These are phyloP conservation scores for Euphrasia confusa DNA, from an alignment of 257 asterid genomes.

Conservation along the genomic window DNA sequence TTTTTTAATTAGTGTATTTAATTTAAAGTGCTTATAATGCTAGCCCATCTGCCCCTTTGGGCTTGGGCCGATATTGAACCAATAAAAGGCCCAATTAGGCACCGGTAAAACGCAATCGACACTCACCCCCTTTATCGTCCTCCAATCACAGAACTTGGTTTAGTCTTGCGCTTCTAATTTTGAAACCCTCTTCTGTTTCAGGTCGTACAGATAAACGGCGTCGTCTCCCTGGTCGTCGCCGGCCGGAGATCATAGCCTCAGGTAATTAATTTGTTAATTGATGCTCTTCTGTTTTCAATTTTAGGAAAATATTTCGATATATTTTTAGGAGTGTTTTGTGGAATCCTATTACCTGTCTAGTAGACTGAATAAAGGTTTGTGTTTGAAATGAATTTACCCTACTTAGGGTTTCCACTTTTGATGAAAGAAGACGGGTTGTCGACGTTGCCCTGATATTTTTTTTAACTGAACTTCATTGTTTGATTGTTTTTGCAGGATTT, in stretches of 20 bases:
- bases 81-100: too few species aligned
- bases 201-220: constrained; percentile 23
- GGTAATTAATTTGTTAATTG: constrained; percentile 21
- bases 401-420: background rate
- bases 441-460: background rate
- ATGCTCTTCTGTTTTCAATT: background rate
- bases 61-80: too few species aligned
- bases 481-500: constrained; percentile 22
- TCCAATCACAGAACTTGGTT: too few species aligned
- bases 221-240: constrained; percentile 37
- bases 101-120: too few species aligned
- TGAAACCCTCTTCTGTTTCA: constrained; percentile 33
- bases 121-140: too few species aligned
- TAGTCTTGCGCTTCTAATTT: background rate
- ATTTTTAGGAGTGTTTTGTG: background rate
- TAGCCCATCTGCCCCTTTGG: too few species aligned
- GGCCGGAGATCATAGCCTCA: constrained; percentile 33
- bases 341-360: background rate
- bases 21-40: too few species aligned
- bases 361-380: background rate
- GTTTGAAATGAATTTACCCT: background rate
- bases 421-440: background rate
- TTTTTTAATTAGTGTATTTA: too few species aligned
- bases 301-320: background rate
- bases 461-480: background rate